phyloP scores from a whole-genome alignment of 495 filamentous ascomycete species.

The Penicillium maclennaniae region DNA sequence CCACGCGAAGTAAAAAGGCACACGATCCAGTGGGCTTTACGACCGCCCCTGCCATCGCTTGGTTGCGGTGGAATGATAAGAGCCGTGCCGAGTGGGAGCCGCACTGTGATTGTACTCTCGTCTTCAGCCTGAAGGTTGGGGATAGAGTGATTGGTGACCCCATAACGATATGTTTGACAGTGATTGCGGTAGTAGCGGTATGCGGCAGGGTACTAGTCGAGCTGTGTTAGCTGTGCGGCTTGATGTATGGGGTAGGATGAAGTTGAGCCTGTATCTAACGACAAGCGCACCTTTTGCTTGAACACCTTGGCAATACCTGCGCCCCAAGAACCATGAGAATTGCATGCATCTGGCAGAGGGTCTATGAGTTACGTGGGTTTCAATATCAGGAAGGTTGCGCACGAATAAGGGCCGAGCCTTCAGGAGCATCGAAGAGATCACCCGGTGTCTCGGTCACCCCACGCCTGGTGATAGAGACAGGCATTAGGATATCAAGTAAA shows the following conservation, averaged over 20 bases:
- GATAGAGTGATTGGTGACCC: constrained; percentile 7
- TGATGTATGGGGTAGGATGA: not conserved
- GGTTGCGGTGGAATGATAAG: constrained; percentile 44
- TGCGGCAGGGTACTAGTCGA: constrained; percentile 39
- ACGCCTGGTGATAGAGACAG: not conserved
- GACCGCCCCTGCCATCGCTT: constrained; percentile 12
- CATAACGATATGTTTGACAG: constrained; percentile 19
- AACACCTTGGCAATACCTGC: constrained; percentile 39
- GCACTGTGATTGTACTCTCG: constrained; percentile 1
- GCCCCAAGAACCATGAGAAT: constrained; percentile 43
- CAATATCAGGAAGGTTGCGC: constrained; percentile 1
- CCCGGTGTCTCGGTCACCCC: constrained; percentile 31
- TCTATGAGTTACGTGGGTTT: not conserved
- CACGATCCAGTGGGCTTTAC: constrained; percentile 43
- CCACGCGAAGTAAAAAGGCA: constrained; percentile 44
- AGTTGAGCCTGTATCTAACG: not conserved
- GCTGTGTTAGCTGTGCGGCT: not conserved
- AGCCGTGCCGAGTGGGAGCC: constrained; percentile 31
- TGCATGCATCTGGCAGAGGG: constrained; percentile 42
- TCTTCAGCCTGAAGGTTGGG: constrained; percentile 1
- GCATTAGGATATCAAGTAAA: not conserved
- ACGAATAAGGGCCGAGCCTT: constrained; percentile 44
- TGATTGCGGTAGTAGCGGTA: constrained; percentile 32
- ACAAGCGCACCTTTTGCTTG: constrained; percentile 24
- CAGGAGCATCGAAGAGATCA: constrained; percentile 43